Conservation (phyloP, 1,139 yeast species). For the Yamadazyma friedrichii region DNA sequence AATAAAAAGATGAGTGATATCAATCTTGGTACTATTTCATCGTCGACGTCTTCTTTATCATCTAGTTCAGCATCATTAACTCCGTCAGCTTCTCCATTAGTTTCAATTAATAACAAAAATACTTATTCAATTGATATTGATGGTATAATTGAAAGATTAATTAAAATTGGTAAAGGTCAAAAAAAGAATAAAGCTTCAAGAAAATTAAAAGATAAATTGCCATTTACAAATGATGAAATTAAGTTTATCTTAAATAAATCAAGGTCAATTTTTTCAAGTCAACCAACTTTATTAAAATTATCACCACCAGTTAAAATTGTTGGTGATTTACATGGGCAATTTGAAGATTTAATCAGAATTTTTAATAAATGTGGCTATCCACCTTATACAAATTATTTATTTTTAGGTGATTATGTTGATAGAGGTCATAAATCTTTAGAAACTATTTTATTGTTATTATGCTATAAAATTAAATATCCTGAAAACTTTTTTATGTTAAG, state of each 20-base stretch:
- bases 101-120: slow-evolving; percentile 15
- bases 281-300: slow-evolving; percentile 72
- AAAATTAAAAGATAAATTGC: slow-evolving; percentile 41
- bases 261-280: slow-evolving; percentile 67
- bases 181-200: slow-evolving; percentile 21
- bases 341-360: slow-evolving; percentile 69
- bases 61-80: slow-evolving; percentile 6
- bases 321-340: slow-evolving; percentile 88
- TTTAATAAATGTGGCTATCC: slow-evolving; percentile 80
- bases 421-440: slow-evolving; percentile 83
- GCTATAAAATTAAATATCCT: slow-evolving; percentile 78
- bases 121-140: slow-evolving; percentile 47
- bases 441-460: slow-evolving; percentile 67
- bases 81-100: slow-evolving; percentile 25
- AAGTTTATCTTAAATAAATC: slow-evolving; percentile 65
- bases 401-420: slow-evolving; percentile 84
- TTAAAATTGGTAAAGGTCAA: slow-evolving; percentile 37
- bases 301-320: slow-evolving; percentile 86
- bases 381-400: slow-evolving; percentile 73
- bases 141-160: slow-evolving; percentile 51
- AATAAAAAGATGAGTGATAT: slow-evolving; percentile 1
- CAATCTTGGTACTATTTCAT: background rate
- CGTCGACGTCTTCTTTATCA: slow-evolving; percentile 19
- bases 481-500: slow-evolving; percentile 80
- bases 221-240: slow-evolving; percentile 52